Percentiles rank a stretch among this genome's conserved stretches.
Evolutionary conservation across 306 rosid genomes (phyloP).

Genomic region (Fragaria iinumae): DNA sequence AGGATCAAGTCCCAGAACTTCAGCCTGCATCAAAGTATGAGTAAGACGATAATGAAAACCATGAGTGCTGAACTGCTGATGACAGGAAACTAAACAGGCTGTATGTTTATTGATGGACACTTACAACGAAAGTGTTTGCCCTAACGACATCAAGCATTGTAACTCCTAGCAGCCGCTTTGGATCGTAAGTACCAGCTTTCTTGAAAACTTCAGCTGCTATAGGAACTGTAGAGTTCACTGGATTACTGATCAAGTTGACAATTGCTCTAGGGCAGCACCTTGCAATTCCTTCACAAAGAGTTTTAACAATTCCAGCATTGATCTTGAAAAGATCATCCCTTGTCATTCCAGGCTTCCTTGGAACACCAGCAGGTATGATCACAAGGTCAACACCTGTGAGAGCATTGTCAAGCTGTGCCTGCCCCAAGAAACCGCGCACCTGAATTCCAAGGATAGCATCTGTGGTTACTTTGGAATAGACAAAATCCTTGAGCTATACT

Average conservation of each 20-base stretch:
- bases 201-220: slow-evolving; percentile 97
- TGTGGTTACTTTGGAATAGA: neutral
- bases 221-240: slow-evolving; percentile 92
- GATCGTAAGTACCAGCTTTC: slow-evolving; percentile 88
- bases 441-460: slow-evolving; percentile 14
- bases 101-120: neutral
- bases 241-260: slow-evolving; percentile 95
- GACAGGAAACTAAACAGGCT: neutral
- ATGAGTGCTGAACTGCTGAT: neutral
- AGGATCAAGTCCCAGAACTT: slow-evolving; percentile 88
- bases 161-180: slow-evolving; percentile 86
- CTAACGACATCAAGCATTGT: slow-evolving; percentile 88
- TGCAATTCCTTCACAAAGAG: slow-evolving; percentile 82
- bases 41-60: slow-evolving; percentile 5
- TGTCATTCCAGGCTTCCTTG: slow-evolving; percentile 98
- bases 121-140: slow-evolving; percentile 95
- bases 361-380: slow-evolving; percentile 88
- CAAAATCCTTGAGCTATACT: neutral
- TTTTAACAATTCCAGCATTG: slow-evolving; percentile 91
- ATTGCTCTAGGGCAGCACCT: slow-evolving; percentile 78
- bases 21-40: slow-evolving; percentile 55
- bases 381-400: slow-evolving; percentile 89
- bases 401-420: slow-evolving; percentile 77
- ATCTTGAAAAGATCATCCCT: slow-evolving; percentile 92
- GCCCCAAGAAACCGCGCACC: slow-evolving; percentile 93